Evolutionary conservation across 2,329 filamentous ascomycete genomes (phyloP), one percentile per base, ranked within the genome.

Genomic region (Uncinocarpus reesii): DNA sequence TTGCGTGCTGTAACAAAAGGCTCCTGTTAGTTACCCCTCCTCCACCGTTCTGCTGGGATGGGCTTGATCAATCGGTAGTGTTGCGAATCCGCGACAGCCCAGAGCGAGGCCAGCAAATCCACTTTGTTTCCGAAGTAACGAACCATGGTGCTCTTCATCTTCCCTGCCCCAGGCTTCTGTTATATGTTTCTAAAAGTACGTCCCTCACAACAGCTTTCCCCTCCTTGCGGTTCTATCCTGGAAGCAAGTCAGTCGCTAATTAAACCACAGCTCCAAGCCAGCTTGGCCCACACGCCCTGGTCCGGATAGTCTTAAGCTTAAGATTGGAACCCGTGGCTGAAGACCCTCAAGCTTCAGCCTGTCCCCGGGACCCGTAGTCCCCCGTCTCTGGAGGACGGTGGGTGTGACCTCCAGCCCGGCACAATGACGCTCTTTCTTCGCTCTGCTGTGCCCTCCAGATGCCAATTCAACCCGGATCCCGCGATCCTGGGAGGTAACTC

Each of bases 381-480:
- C 37, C 37, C 37, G 16, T 41, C 37, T 41, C 11, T 10, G 16
- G 41, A 18, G 24, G 34, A 20, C 18, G 41, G 13, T 43, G 41
- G 41, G 41, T 43, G 41, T 32, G n/a, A 43, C 24, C 34, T 34
- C n/a, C n/a, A n/a, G n/a, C n/a, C n/a, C n/a, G n/a, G n/a, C n/a
- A n/a, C n/a, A n/a, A n/a, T n/a, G n/a, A n/a, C n/a, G n/a, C n/a
- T n/a, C n/a, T n/a, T n/a, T n/a, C n/a, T n/a, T n/a, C n/a, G n/a
- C n/a, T n/a, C n/a, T 43, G 13, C 18, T 43, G 41, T 43, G 26
- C 41, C n/a, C n/a, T n/a, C n/a, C n/a, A n/a, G 41, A 32, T 43
- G 26, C 34, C 41, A 43, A 43, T n/a, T 13, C 41, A 43, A 31
- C 41, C 41, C 41, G 31, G 41, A 43, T 34, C 15, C 44, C 44